phyloP scores from a whole-genome alignment of 768 basidiomycete species.

The Solioccasus polychromus region DNA sequence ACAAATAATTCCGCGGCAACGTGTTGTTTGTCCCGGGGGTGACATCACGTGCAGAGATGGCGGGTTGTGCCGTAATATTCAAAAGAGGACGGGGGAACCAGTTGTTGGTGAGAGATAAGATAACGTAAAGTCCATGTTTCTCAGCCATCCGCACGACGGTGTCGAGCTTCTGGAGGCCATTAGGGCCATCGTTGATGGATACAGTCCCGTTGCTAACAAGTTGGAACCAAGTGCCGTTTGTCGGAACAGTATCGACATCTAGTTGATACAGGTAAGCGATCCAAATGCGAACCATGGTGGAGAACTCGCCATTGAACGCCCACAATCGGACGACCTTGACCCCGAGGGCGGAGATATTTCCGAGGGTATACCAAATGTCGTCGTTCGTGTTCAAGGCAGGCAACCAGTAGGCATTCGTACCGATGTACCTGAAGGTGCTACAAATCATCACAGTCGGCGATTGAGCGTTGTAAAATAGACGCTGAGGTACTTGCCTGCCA shows the following conservation, averaged over 20 bases:
- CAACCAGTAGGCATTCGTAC: conserved; percentile 72
- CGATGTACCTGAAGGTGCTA: conserved; percentile 42
- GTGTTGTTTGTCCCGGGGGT: conserved; percentile 35
- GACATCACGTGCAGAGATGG: conserved; percentile 24
- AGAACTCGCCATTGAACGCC: conserved; percentile 62
- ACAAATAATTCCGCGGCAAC: conserved; percentile 50
- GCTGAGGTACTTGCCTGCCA: conserved; percentile 40
- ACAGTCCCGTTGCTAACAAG: conserved; percentile 52
- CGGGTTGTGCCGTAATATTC: conserved; percentile 17
- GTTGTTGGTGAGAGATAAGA: conserved; percentile 60
- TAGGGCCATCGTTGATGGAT: conserved; percentile 56
- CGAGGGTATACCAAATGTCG: conserved; percentile 58
- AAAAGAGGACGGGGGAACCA: conserved; percentile 47
- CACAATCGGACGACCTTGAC: conserved; percentile 63
- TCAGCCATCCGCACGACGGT: conserved; percentile 53
- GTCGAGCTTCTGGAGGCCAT: conserved; percentile 63
- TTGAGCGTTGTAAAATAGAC: neutral
- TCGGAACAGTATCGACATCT: conserved; percentile 54
- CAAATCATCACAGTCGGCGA: conserved; percentile 24
- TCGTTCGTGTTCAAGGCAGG: conserved; percentile 47
- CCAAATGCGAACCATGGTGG: neutral
- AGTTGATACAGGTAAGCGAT: conserved; percentile 8
- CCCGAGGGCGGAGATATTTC: conserved; percentile 53
- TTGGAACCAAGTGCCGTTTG: conserved; percentile 64
- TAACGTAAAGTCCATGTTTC: conserved; percentile 49